Base-by-base conservation (phyloP, 78 protist genomes). In the Creolimax fragrantissima region DNA sequence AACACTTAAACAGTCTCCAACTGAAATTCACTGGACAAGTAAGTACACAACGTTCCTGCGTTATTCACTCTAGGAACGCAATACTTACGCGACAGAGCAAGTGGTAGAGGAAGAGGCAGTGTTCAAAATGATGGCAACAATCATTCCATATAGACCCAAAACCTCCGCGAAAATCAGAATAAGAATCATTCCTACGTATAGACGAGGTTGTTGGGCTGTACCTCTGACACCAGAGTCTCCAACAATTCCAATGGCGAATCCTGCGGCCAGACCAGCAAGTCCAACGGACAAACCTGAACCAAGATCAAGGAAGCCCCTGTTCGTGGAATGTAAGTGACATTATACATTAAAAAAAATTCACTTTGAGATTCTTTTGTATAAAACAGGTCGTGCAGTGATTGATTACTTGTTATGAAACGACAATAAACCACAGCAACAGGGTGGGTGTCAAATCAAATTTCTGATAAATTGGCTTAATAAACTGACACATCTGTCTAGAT, bases 221-320 rank as follows among this genome's bases (percentile, higher is more conserved):
- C 98, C 98, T 2, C 98, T 93, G 36, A 96, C 97, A 5, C 98
- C 99, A 35, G 98, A 94, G 90, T 98, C 98, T 35, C 99, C 99
- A 3, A 96, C 98, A 44, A 97, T 93, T 11, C 99, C 99, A 7
- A 92, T 89, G 2, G 93, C 94, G 41, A 97, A 88, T 35, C 99
- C 99, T 5, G 99, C 99, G 35, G 99, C 99, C 5, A 99, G 97
- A 81, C 98, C 97, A 44, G 97, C 39, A 36, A 98, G 90, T 41
- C 99, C 99, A 44, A 97, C 98, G 45, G 98, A 93, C 36, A 99
- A 94, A 90, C 99, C 99, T 89, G 98, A 96, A 36, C 96, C 99
- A 35, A 98, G 91, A 93, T 97, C 96, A 37, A 93, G 81, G 95
- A 96, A 96, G 35, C 95, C 93, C 35, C 93, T 81, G 45, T 5